phyloP scores from a whole-genome alignment of 345 rosid species.

The Syzygium aqueum region DNA sequence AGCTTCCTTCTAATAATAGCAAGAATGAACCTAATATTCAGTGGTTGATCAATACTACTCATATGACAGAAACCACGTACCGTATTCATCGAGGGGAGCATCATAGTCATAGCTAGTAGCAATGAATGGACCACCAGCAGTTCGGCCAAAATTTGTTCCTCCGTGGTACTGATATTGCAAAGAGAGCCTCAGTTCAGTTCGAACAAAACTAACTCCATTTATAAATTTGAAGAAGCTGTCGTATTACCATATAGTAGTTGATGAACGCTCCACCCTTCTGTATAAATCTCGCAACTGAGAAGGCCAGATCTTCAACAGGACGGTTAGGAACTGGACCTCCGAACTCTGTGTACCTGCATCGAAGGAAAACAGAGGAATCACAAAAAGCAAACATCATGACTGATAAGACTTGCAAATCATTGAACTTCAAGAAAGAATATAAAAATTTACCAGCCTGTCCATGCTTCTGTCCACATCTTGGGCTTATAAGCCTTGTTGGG shows the following conservation, averaged over 20 bases:
- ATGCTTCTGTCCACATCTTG: slow-evolving; percentile 99
- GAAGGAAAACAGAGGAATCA: background rate
- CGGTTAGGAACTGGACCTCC: slow-evolving; percentile 93
- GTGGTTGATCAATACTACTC: background rate
- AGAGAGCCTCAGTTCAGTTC: background rate
- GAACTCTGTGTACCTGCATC: slow-evolving; percentile 80
- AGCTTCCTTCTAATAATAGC: background rate
- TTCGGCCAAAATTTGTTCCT: slow-evolving; percentile 97
- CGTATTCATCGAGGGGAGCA: slow-evolving; percentile 96
- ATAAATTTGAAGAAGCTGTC: background rate
- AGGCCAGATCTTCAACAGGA: slow-evolving; percentile 96
- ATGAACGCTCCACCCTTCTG: slow-evolving; percentile 95
- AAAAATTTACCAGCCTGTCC: slow-evolving; percentile 90
- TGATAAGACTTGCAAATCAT: background rate
- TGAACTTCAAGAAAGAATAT: background rate
- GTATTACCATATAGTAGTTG: slow-evolving; percentile 86
- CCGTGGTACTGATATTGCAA: slow-evolving; percentile 76
- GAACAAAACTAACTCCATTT: background rate
- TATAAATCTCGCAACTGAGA: slow-evolving; percentile 90
- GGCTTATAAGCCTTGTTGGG: slow-evolving; percentile 96
- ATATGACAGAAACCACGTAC: slow-evolving; percentile 26
- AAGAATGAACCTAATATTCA: background rate
- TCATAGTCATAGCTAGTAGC: slow-evolving; percentile 97
- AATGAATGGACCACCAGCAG: slow-evolving; percentile 99
- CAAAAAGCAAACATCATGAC: background rate